A percentile compares a stretch with the other conserved stretches of the same genome.
Evolutionary conservation across 192 early-diverging fungal species (phyloP).

Genomic region (Linnemannia schmuckeri): DNA sequence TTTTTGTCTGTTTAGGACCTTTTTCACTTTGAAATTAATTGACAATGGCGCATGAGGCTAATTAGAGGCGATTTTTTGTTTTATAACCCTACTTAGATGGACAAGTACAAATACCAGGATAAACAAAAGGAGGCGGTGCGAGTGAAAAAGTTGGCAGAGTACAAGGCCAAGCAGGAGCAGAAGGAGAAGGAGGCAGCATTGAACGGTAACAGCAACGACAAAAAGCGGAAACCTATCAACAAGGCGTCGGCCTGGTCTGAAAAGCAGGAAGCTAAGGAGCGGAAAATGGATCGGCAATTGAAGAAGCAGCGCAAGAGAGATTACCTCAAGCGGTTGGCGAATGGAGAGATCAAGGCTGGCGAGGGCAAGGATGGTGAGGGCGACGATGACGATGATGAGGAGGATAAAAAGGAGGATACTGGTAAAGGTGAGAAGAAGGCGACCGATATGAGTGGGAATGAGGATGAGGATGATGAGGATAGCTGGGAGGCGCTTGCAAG

Average conservation of each 20-base stretch:
- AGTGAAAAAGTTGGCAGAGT: conserved; percentile 61
- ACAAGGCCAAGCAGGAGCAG: conserved; percentile 51
- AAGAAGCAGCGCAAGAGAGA: conserved; percentile 75
- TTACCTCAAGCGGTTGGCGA: conserved; percentile 59
- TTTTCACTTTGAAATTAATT: neutral
- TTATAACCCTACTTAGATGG: conserved; percentile 56
- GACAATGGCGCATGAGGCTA: neutral
- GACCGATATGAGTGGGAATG: conserved; percentile 20
- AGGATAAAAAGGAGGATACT: conserved; percentile 30
- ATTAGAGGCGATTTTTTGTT: conserved; percentile 10
- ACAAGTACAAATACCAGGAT: conserved; percentile 77
- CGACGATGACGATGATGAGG: conserved; percentile 20
- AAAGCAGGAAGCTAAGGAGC: conserved; percentile 75
- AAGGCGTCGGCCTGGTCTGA: conserved; percentile 75
- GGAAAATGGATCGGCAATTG: conserved; percentile 71
- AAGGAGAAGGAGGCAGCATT: conserved; percentile 48
- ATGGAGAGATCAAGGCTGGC: conserved; percentile 44
- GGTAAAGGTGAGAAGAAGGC: conserved; percentile 17
- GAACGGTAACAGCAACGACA: conserved; percentile 46
- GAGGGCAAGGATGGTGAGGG: conserved; percentile 31
- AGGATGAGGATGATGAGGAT: conserved; percentile 60
- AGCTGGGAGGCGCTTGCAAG: conserved; percentile 74
- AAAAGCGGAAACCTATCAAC: conserved; percentile 51
- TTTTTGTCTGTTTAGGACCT: neutral
- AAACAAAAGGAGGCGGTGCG: conserved; percentile 79